A percentile compares a stretch with the other conserved stretches of the same genome.
These are phyloP conservation scores for Candida ipomoeae DNA, from an alignment of 805 yeast species.

Conservation along the genomic window DNA sequence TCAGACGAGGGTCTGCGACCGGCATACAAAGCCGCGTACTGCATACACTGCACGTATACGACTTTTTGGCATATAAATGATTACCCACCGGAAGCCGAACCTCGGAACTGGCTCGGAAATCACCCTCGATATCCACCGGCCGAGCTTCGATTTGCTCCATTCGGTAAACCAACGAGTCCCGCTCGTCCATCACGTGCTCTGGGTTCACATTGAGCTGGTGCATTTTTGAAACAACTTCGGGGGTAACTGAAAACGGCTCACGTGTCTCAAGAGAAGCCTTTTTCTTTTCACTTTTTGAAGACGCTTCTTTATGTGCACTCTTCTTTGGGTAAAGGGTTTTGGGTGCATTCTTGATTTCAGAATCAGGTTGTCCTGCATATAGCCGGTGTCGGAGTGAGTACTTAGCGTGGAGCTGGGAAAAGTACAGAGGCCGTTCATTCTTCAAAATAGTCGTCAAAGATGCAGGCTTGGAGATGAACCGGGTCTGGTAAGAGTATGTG, in stretches of 20 bases:
- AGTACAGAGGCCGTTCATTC: constrained; percentile 10
- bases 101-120: neutral
- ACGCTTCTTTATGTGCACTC: neutral
- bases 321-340: neutral
- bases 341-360: neutral
- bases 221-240: constrained; percentile 5
- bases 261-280: no score
- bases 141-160: constrained; percentile 4
- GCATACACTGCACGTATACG: constrained; percentile 29
- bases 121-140: constrained; percentile 10
- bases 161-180: constrained; percentile 5
- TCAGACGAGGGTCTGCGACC: constrained; percentile 22
- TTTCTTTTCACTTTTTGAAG: neutral
- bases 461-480: constrained; percentile 15
- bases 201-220: constrained; percentile 7
- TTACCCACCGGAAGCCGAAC: constrained; percentile 22
- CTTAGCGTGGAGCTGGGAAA: constrained; percentile 10
- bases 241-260: neutral
- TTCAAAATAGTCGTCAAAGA: constrained; percentile 14
- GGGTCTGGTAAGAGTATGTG: constrained; percentile 12
- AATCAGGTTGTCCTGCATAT: neutral
- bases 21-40: constrained; percentile 25
- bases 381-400: constrained; percentile 6
- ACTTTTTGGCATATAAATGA: constrained; percentile 23
- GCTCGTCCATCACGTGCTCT: constrained; percentile 4